Conservation (phyloP, 352 stramenopile genomes). For the Globisporangium parvum region DNA sequence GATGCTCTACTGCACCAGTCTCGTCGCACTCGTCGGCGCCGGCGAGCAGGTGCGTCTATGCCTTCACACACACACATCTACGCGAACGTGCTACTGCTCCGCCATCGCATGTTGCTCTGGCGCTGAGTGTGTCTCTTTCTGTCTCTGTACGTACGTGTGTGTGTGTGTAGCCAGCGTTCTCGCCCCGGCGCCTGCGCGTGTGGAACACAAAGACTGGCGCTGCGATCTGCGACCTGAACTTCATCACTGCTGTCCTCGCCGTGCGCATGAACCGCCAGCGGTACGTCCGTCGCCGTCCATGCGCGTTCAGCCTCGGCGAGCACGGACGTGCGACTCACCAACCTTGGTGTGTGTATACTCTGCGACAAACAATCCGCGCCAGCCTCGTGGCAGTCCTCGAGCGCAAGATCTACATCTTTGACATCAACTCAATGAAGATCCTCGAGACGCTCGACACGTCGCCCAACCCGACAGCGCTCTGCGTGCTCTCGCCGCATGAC, state of each 20-base stretch:
- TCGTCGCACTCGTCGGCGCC: slow-evolving; percentile 89
- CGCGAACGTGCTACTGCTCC: too few relatives aligned
- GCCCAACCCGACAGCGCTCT: slow-evolving; percentile 80
- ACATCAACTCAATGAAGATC: slow-evolving; percentile 93
- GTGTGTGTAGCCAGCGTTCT: slow-evolving; percentile 77
- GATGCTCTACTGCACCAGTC: slow-evolving; percentile 92
- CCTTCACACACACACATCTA: too few relatives aligned
- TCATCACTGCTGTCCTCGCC: slow-evolving; percentile 84
- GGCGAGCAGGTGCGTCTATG: slow-evolving; percentile 64
- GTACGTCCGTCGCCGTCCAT: slow-evolving; percentile 17
- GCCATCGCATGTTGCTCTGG: too few relatives aligned
- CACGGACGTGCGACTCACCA: neutral
- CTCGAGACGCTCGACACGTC: slow-evolving; percentile 89
- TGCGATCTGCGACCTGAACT: slow-evolving; percentile 91
- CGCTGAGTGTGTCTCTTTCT: neutral
- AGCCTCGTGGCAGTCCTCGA: slow-evolving; percentile 83
- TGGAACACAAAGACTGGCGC: slow-evolving; percentile 90
- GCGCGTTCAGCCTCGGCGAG: too few relatives aligned
- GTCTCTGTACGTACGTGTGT: neutral
- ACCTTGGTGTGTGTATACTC: neutral
- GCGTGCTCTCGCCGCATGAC: slow-evolving; percentile 79
- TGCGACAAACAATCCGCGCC: too few relatives aligned
- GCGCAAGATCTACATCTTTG: slow-evolving; percentile 90
- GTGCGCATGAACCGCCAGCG: slow-evolving; percentile 91
- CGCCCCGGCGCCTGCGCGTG: slow-evolving; percentile 81